These are phyloP conservation scores for Rhizoclosmatium sp. DNA, from an alignment of 192 early-diverging fungal genomes.

Conservation along the genomic window DNA sequence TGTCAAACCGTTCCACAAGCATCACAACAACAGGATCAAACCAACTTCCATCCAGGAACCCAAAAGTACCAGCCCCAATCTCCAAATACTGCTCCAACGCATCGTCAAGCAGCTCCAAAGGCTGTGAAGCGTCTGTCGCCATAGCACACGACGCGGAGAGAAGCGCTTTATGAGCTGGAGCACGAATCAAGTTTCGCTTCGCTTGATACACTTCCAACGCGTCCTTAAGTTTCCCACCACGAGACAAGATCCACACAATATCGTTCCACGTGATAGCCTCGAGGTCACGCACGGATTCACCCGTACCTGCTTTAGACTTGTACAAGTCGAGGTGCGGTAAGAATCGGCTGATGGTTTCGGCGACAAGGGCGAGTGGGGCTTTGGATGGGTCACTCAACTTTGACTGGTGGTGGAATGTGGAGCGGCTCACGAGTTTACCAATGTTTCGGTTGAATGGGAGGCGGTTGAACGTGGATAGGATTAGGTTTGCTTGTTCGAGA, in stretches of 20 bases:
- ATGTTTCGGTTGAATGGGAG: background rate
- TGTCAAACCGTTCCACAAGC: background rate
- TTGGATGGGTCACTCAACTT: background rate
- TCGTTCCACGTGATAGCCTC: background rate
- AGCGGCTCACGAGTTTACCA: background rate
- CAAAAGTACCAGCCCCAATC: background rate
- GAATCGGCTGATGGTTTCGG: background rate
- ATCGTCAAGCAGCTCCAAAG: conserved; percentile 20
- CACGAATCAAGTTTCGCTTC: background rate
- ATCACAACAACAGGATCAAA: conserved; percentile 16
- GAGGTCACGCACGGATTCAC: background rate
- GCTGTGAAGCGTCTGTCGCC: background rate
- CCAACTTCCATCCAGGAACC: conserved; percentile 4
- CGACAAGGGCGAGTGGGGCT: background rate
- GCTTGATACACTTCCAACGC: background rate
- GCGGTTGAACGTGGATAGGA: background rate
- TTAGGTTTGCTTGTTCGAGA: background rate
- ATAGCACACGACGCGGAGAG: background rate
- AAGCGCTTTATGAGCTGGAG: background rate
- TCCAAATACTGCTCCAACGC: background rate
- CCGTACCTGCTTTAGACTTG: background rate
- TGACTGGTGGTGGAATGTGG: background rate
- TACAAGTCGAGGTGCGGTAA: background rate
- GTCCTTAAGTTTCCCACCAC: background rate
- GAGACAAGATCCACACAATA: conserved; percentile 5